Base-by-base conservation (phyloP, 148 eudicot genomes). In the Beta vulgaris region DNA sequence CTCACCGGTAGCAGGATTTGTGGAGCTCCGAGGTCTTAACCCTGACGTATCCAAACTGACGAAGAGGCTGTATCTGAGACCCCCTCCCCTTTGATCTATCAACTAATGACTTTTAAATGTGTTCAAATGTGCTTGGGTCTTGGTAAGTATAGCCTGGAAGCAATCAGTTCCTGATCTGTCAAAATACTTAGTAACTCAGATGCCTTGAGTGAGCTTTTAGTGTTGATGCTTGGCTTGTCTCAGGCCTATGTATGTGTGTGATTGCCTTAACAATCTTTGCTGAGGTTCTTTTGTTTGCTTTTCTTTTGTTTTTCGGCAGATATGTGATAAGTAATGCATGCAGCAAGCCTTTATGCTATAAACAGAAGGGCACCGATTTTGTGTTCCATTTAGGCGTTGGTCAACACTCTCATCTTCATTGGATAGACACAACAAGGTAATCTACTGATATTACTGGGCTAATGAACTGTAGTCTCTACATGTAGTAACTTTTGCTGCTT, bases 321-420 rank as follows among this genome's bases (percentile, higher is more conserved):
- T 95, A 86, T 75, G 90, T 95, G 72, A 88, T 95, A 68, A 84
- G 92, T 77, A 95, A 95, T 88, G 98, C 99, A 51, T 90, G 94
- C 85, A 75, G 91, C 84, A 92, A 82, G 82, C 82, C 82, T 64
- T 69, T 95, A 80, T 86, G 87, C 72, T 92, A 85, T 72, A 90
- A 91, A 85, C 99, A 95, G 80, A 95, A 91, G 86, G 99, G 94
- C 70, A 88, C 98, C 36, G 91, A 88, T 78, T 78, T 68, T 65
- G 54, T 82, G 72, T 91, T 85, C 79, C 88, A 81, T 48, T 77
- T 95, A 74, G 84, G 82, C 53, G 68, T 83, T 48, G 89, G 93
- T 59, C 83, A 87, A 69, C 99, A 95, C 75, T 85, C 91, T 77
- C 91, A 92, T 87, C 88, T 95, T 80, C 91, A 89, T 67, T 92